Conservation (phyloP, 116 monocot genomes). For the Posidonia oceanica region DNA sequence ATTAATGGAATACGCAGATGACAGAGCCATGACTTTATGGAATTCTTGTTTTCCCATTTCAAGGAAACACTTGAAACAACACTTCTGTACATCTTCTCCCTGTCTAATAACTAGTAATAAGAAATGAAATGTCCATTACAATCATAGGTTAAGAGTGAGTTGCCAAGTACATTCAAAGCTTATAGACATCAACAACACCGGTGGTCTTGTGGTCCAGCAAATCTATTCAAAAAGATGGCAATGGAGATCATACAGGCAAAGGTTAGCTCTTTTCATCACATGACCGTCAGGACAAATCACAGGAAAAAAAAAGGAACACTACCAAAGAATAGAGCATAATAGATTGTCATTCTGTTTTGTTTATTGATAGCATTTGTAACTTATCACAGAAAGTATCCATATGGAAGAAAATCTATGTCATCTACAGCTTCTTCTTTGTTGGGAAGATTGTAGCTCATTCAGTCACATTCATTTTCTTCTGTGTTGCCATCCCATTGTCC, state of each 20-base stretch:
- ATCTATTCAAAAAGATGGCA: conserved; percentile 21
- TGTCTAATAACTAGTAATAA: too few relatives aligned
- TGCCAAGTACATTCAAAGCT: conserved; percentile 17
- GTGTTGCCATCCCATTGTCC: conserved; percentile 9
- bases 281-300: neutral
- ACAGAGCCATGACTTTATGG: too few relatives aligned
- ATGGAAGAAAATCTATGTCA: too few relatives aligned
- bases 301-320: neutral
- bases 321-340: neutral
- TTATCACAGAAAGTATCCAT: too few relatives aligned
- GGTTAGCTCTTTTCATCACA: neutral
- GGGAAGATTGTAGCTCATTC: too few relatives aligned
- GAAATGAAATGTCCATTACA: neutral
- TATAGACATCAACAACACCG: conserved; percentile 17
- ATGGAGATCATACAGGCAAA: conserved; percentile 12
- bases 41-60: too few relatives aligned
- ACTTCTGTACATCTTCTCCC: too few relatives aligned
- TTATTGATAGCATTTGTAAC: too few relatives aligned
- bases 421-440: too few relatives aligned
- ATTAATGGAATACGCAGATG: too few relatives aligned
- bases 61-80: too few relatives aligned
- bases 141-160: conserved; percentile 14
- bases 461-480: too few relatives aligned
- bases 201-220: conserved; percentile 19
- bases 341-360: neutral